These are phyloP conservation scores for Circinella umbellata DNA, from an alignment of 371 early-diverging fungal species.

Conservation along the genomic window DNA sequence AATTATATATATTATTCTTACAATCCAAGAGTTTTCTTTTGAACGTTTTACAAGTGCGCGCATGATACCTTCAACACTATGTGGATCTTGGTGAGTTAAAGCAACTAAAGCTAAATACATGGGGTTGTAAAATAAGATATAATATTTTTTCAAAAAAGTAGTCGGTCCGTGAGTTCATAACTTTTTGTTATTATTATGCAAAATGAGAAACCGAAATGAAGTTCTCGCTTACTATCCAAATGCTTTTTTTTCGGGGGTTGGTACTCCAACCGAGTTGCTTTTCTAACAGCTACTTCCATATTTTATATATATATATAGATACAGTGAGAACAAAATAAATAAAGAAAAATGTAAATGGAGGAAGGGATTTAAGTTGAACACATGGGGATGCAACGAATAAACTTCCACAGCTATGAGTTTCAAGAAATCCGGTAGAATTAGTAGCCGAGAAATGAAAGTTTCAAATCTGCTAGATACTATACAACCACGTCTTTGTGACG, in stretches of 20 bases:
- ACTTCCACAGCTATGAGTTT: too few relatives aligned
- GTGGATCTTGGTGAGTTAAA: slow-evolving; percentile 48
- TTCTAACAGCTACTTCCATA: slow-evolving; percentile 81
- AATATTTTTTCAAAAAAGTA: too few relatives aligned
- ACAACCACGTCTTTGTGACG: slow-evolving; percentile 7
- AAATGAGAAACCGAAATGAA: not conserved
- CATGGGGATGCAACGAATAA: too few relatives aligned
- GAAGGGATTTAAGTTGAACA: too few relatives aligned
- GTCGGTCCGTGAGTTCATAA: not conserved
- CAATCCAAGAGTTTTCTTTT: slow-evolving; percentile 83
- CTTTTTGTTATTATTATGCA: not conserved
- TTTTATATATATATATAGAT: not conserved
- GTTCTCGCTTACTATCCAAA: slow-evolving; percentile 66
- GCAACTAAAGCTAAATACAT: slow-evolving; percentile 47
- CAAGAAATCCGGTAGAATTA: too few relatives aligned
- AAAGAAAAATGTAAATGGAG: too few relatives aligned
- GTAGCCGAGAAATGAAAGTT: too few relatives aligned
- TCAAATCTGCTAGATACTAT: too few relatives aligned
- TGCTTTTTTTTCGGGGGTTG: slow-evolving; percentile 87
- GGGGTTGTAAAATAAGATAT: not conserved
- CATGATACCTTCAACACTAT: slow-evolving; percentile 66
- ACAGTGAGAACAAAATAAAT: too few relatives aligned
- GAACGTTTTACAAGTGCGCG: slow-evolving; percentile 61
- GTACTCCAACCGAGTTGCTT: slow-evolving; percentile 79
- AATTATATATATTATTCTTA: slow-evolving; percentile 37